Conservation (phyloP, 2,329 filamentous ascomycete species). For the Apiospora saccharicola region DNA sequence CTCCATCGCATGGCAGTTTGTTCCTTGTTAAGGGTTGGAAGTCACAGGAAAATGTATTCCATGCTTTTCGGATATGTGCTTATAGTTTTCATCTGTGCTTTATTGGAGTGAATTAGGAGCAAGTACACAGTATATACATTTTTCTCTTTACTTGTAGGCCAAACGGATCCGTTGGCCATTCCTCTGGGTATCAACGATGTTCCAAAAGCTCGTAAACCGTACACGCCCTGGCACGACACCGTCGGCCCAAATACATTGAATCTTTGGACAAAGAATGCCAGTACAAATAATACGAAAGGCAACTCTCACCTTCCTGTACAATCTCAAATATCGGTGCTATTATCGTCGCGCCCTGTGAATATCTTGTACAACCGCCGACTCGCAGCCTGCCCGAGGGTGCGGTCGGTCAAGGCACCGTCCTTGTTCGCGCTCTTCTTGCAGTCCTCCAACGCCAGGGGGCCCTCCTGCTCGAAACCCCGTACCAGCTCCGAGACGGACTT, state of each 20-base stretch:
- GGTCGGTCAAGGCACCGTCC: constrained; percentile 63
- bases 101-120: not conserved
- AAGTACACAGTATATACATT: not conserved
- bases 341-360: constrained; percentile 64
- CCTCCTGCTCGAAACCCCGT: constrained; percentile 62
- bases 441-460: constrained; percentile 68
- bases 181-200: not conserved
- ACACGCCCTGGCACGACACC: not conserved
- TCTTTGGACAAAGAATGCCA: no score
- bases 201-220: constrained; percentile 5
- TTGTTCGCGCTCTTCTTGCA: constrained; percentile 65
- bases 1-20: no score
- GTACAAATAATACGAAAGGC: no score
- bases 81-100: not conserved
- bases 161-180: not conserved
- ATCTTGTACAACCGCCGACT: constrained; percentile 67
- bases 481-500: constrained; percentile 65
- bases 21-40: not conserved
- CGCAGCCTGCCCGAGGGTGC: constrained; percentile 62
- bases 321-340: constrained; percentile 61
- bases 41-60: not conserved
- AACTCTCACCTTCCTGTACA: no score
- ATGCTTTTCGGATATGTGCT: not conserved
- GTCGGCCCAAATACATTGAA: no score
- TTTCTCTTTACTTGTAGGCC: not conserved